These are phyloP conservation scores for Fusarium oxysporum DNA, from an alignment of 2,329 filamentous ascomycete species.

Conservation along the genomic window DNA sequence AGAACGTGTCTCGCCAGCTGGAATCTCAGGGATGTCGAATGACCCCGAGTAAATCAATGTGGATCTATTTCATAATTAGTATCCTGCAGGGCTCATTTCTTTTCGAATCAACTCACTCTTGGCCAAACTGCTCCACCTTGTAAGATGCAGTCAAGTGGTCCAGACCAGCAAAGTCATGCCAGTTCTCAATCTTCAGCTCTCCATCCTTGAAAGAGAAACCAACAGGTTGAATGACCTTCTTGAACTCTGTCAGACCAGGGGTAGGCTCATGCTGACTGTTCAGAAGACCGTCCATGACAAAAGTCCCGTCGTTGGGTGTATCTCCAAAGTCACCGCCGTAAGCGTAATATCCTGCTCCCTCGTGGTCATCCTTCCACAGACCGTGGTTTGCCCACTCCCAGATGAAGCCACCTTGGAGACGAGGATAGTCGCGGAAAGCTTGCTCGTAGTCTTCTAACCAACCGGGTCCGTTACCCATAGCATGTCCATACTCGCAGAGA, in stretches of 20 bases:
- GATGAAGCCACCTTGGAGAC: constrained; percentile 74
- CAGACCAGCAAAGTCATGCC: constrained; percentile 62
- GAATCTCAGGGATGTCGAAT: constrained; percentile 55
- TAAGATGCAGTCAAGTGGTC: constrained; percentile 57
- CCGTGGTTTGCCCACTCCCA: constrained; percentile 76
- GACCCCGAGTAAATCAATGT: constrained; percentile 49
- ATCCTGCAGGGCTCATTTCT: fast-evolving
- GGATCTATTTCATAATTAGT: constrained; percentile 20
- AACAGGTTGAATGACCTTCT: constrained; percentile 69
- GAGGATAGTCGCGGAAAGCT: constrained; percentile 69
- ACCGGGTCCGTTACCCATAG: constrained; percentile 82
- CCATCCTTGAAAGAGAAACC: constrained; percentile 52
- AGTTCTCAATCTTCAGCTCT: constrained; percentile 58
- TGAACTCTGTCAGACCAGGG: constrained; percentile 67
- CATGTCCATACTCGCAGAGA: constrained; percentile 68
- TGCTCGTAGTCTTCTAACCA: constrained; percentile 75
- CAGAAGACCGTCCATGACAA: constrained; percentile 71
- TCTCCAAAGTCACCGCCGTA: constrained; percentile 74
- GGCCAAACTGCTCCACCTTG: constrained; percentile 56
- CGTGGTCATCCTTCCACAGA: constrained; percentile 59
- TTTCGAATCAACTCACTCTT: constrained; percentile 50
- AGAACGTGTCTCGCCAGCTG: constrained; percentile 52
- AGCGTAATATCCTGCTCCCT: constrained; percentile 64
- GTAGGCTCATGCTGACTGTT: constrained; percentile 66
- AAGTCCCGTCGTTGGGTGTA: constrained; percentile 68